phyloP scores from a whole-genome alignment of 2,329 filamentous ascomycete genomes.

The Elsinoe perseae region DNA sequence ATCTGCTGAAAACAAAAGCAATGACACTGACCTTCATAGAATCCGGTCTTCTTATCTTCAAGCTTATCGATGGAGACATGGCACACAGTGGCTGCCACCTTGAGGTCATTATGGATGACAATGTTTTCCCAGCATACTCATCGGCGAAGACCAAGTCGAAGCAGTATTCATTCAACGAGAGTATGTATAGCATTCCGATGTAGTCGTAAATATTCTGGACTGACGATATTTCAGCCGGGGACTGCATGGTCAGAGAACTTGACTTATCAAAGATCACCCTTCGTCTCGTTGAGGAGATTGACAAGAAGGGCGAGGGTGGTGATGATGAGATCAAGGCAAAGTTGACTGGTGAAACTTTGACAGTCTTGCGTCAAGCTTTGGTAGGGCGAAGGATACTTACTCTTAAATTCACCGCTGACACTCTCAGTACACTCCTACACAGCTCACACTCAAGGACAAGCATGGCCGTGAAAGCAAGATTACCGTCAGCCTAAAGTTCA shows the following conservation, averaged over 20 bases:
- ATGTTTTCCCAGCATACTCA: conserved; percentile 80
- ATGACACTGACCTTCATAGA: conserved; percentile 46
- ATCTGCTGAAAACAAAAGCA: not conserved
- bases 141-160: conserved; percentile 67
- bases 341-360: conserved; percentile 73
- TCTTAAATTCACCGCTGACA: conserved; percentile 16
- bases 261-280: conserved; percentile 91
- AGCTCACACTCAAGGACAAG: conserved; percentile 68
- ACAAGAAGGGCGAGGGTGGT: conserved; percentile 60
- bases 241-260: conserved; percentile 93
- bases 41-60: conserved; percentile 89
- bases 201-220: not conserved
- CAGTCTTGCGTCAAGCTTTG: conserved; percentile 80
- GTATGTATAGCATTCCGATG: conserved; percentile 25
- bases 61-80: conserved; percentile 82
- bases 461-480: conserved; percentile 70
- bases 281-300: conserved; percentile 71
- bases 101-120: conserved; percentile 89
- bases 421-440: conserved; percentile 74
- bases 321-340: conserved; percentile 73
- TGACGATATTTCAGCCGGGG: conserved; percentile 52
- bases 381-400: conserved; percentile 43
- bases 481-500: conserved; percentile 87
- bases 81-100: conserved; percentile 67
- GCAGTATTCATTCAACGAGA: conserved; percentile 73